phyloP scores from a whole-genome alignment of 352 stramenopile species.

The Plasmopara muralis region DNA sequence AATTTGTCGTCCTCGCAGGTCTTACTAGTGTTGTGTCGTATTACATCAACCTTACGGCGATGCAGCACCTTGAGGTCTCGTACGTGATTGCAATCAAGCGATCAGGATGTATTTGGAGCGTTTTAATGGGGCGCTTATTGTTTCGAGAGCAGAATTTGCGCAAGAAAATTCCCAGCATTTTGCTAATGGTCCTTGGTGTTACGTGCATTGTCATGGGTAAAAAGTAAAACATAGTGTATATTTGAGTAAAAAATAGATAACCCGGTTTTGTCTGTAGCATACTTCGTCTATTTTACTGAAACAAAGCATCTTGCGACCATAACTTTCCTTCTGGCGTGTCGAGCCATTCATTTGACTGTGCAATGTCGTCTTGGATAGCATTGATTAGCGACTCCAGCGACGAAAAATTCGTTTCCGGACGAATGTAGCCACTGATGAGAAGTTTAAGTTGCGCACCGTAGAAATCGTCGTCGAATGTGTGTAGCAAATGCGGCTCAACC shows the following conservation, averaged over 20 bases:
- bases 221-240: slow-evolving; percentile 23
- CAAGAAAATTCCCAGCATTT: slow-evolving; percentile 79
- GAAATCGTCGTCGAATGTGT: slow-evolving; percentile 92
- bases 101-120: slow-evolving; percentile 79
- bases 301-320: slow-evolving; percentile 38
- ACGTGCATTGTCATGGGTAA: slow-evolving; percentile 73
- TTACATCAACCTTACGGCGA: slow-evolving; percentile 79
- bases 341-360: slow-evolving; percentile 60
- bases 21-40: slow-evolving; percentile 74
- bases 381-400: slow-evolving; percentile 90
- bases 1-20: slow-evolving; percentile 53
- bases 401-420: slow-evolving; percentile 92
- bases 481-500: slow-evolving; percentile 93
- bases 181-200: slow-evolving; percentile 75
- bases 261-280: slow-evolving; percentile 4
- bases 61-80: slow-evolving; percentile 69
- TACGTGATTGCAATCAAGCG: slow-evolving; percentile 85
- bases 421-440: slow-evolving; percentile 88
- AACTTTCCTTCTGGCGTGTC: slow-evolving; percentile 47
- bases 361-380: slow-evolving; percentile 87
- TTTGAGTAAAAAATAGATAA: background rate
- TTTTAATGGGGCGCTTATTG: slow-evolving; percentile 63
- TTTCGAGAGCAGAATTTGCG: slow-evolving; percentile 63
- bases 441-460: slow-evolving; percentile 93
- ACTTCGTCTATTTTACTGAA: slow-evolving; percentile 23